phyloP scores from a whole-genome alignment of 2,329 filamentous ascomycete genomes.

The Cladophialophora immunda region DNA sequence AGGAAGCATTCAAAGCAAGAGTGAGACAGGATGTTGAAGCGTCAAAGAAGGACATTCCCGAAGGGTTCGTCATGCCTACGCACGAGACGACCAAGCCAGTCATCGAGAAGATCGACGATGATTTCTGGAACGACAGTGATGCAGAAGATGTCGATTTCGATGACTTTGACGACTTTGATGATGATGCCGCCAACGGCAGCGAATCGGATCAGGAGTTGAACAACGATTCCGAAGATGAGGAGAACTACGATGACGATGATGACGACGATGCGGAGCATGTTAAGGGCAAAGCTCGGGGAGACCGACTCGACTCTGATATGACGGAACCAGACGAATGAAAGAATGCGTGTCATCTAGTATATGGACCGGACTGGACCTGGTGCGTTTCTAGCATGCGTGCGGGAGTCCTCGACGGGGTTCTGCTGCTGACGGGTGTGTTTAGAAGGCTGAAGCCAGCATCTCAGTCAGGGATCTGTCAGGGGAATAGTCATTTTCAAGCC shows the following conservation, averaged over 20 bases:
- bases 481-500: slow-evolving; percentile 1
- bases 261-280: slow-evolving; percentile 30
- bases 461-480: background rate
- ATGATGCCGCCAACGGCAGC: slow-evolving; percentile 54
- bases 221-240: slow-evolving; percentile 65
- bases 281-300: slow-evolving; percentile 35
- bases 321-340: slow-evolving; percentile 34
- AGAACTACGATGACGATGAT: slow-evolving; percentile 45
- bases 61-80: slow-evolving; percentile 82
- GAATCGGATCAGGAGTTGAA: slow-evolving; percentile 54
- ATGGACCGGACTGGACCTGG: background rate
- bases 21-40: slow-evolving; percentile 75
- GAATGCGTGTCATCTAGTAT: background rate
- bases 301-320: slow-evolving; percentile 40
- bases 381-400: background rate
- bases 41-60: slow-evolving; percentile 81
- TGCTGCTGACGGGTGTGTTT: background rate
- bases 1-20: slow-evolving; percentile 72
- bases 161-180: slow-evolving; percentile 62
- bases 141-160: slow-evolving; percentile 65
- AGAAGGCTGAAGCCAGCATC: background rate
- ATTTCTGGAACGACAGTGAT: slow-evolving; percentile 82
- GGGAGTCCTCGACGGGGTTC: background rate
- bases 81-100: slow-evolving; percentile 64
- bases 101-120: slow-evolving; percentile 74